Evolutionary conservation across 2,329 filamentous ascomycete genomes (phyloP).

Genomic region (Catunica adiposa): DNA sequence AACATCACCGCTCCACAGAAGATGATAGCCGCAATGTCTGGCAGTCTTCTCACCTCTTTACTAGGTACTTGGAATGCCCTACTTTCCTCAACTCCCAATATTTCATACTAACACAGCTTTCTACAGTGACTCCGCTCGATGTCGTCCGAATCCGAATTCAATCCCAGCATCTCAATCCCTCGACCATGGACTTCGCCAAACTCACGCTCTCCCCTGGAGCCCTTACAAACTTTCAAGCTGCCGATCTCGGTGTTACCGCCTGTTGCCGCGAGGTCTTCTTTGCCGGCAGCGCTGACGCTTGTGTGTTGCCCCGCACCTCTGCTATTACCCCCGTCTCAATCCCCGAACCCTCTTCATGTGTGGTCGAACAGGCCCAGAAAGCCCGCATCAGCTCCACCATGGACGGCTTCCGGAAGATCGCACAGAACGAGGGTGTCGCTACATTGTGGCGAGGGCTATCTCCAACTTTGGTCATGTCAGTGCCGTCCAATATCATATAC

Average conservation of each 20-base stretch:
- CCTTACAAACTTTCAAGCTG: slow-evolving; percentile 51
- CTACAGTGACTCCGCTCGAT: slow-evolving; percentile 80
- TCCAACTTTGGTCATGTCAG: slow-evolving; percentile 85
- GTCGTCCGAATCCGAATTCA: slow-evolving; percentile 91
- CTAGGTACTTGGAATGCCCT: slow-evolving; percentile 44
- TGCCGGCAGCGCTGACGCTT: slow-evolving; percentile 69
- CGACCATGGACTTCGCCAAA: slow-evolving; percentile 37
- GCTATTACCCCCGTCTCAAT: slow-evolving; percentile 28
- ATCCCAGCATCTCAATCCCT: slow-evolving; percentile 47
- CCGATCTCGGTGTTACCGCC: slow-evolving; percentile 77
- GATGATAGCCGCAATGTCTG: slow-evolving; percentile 86
- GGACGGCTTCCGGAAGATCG: slow-evolving; percentile 86
- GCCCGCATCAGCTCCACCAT: slow-evolving; percentile 78
- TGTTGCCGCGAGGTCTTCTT: slow-evolving; percentile 98
- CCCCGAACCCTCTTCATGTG: slow-evolving; percentile 48
- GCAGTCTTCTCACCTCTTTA: slow-evolving; percentile 76
- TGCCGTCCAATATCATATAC: slow-evolving; percentile 95
- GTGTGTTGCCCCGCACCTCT: slow-evolving; percentile 50
- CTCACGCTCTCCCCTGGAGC: slow-evolving; percentile 35
- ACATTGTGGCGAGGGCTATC: slow-evolving; percentile 87
- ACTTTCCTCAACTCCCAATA: background rate
- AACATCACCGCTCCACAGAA: slow-evolving; percentile 74
- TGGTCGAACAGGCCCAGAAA: slow-evolving; percentile 71
- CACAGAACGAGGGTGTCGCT: slow-evolving; percentile 71
- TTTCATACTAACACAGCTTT: slow-evolving; percentile 4